Percentiles rank a stretch among this genome's conserved stretches.
Conservation (phyloP, 306 rosid species). For the Cicer pinnatifidum region DNA sequence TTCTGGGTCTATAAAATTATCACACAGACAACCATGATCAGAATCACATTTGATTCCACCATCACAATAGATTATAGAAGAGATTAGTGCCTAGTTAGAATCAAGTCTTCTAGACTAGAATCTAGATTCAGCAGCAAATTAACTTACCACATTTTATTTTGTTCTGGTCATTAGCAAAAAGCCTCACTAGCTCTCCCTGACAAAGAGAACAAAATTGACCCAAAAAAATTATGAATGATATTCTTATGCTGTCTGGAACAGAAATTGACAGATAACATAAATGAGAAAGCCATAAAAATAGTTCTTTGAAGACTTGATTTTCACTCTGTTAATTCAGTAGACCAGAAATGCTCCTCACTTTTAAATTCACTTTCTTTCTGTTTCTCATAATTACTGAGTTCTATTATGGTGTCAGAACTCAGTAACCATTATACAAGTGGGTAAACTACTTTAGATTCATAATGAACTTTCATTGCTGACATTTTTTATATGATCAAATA, state of each 20-base stretch:
- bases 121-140: constrained; percentile 32
- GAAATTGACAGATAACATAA: not conserved
- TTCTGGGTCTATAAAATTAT: constrained; percentile 46
- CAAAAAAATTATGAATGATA: constrained; percentile 22
- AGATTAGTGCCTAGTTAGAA: not conserved
- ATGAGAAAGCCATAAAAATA: not conserved
- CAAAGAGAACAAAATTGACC: constrained; percentile 40
- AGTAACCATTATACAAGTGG: not conserved
- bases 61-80: too few species aligned
- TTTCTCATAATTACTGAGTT: not conserved
- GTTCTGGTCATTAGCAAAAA: constrained; percentile 86
- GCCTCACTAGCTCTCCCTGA: constrained; percentile 93
- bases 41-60: not conserved
- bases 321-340: not conserved
- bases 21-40: constrained; percentile 36
- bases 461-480: not conserved
- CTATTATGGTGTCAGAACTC: not conserved
- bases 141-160: constrained; percentile 91
- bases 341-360: not conserved
- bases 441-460: not conserved
- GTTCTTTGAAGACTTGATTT: not conserved
- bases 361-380: not conserved
- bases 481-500: constrained; percentile 9
- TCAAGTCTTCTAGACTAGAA: constrained; percentile 1
- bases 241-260: not conserved